Evolutionary conservation across 768 basidiomycete species (phyloP).

Genomic region (Panus rudis): DNA sequence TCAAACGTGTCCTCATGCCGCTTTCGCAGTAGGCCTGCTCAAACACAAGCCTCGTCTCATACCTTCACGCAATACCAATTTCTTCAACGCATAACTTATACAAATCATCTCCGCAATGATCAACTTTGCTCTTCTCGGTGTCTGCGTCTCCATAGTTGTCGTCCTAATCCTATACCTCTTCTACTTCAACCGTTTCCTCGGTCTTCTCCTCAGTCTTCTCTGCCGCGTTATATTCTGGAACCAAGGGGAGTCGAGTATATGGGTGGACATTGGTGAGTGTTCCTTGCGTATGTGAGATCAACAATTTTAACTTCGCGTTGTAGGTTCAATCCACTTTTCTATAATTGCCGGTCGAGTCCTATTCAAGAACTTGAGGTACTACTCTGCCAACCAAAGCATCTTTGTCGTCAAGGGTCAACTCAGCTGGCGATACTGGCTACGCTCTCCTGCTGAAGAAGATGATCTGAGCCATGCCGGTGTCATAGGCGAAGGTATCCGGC

Average conservation of each 20-base stretch:
- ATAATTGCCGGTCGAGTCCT: slow-evolving; percentile 81
- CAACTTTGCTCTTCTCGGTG: slow-evolving; percentile 50
- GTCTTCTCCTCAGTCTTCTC: slow-evolving; percentile 52
- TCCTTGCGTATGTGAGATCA: not conserved
- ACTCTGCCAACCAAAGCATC: slow-evolving; percentile 89
- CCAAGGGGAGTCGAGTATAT: slow-evolving; percentile 62
- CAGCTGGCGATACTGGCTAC: slow-evolving; percentile 93
- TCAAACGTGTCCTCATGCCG: too few relatives aligned
- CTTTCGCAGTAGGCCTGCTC: too few relatives aligned
- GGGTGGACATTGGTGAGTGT: slow-evolving; percentile 72
- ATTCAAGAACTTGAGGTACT: slow-evolving; percentile 81
- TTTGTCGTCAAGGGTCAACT: slow-evolving; percentile 78
- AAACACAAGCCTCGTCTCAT: too few relatives aligned
- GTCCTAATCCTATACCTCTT: slow-evolving; percentile 72
- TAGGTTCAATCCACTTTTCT: slow-evolving; percentile 91
- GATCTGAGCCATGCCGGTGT: slow-evolving; percentile 45
- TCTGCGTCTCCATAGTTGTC: slow-evolving; percentile 50
- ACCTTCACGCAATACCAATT: too few relatives aligned
- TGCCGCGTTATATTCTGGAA: slow-evolving; percentile 78
- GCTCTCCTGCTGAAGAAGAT: slow-evolving; percentile 68
- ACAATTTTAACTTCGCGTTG: not conserved
- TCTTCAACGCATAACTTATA: too few relatives aligned
- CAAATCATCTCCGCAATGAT: slow-evolving; percentile 43
- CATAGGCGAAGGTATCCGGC: slow-evolving; percentile 38
- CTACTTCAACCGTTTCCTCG: slow-evolving; percentile 87